These are phyloP conservation scores for Candida maris DNA, from an alignment of 805 yeast species.

Conservation along the genomic window DNA sequence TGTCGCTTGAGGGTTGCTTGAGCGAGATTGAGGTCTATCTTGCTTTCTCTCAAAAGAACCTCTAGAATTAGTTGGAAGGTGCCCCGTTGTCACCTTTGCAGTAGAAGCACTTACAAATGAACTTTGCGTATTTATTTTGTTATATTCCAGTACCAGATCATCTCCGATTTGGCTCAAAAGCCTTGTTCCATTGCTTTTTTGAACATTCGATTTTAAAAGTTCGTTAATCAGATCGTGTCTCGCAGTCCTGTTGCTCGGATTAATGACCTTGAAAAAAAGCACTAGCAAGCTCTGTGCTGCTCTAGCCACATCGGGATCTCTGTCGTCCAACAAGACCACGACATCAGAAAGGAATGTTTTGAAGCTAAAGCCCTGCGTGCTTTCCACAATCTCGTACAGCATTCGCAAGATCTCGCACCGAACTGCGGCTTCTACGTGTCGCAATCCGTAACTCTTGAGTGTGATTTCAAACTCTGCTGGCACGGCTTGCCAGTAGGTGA, in stretches of 20 bases:
- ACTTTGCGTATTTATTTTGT: slow-evolving; percentile 7
- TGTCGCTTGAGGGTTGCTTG: slow-evolving; percentile 5
- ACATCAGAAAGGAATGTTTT: slow-evolving; percentile 25
- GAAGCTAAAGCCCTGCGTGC: slow-evolving; percentile 34
- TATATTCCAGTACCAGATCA: slow-evolving; percentile 19
- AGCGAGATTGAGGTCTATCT: slow-evolving; percentile 13
- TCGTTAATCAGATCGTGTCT: slow-evolving; percentile 43
- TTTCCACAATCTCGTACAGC: slow-evolving; percentile 39
- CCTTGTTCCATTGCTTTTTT: slow-evolving; percentile 19
- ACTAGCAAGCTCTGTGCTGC: slow-evolving; percentile 29
- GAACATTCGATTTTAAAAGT: slow-evolving; percentile 34
- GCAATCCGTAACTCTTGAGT: slow-evolving; percentile 42
- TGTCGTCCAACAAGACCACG: slow-evolving; percentile 21
- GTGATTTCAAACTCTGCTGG: slow-evolving; percentile 45
- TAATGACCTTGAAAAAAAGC: slow-evolving; percentile 34
- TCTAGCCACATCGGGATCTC: slow-evolving; percentile 13
- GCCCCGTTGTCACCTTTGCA: slow-evolving; percentile 23
- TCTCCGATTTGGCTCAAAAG: slow-evolving; percentile 32
- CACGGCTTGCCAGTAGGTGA: slow-evolving; percentile 52
- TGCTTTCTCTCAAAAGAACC: slow-evolving; percentile 1
- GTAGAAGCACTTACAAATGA: slow-evolving; percentile 30
- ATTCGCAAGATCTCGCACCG: slow-evolving; percentile 43
- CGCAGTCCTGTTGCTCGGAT: slow-evolving; percentile 35
- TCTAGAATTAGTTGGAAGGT: not conserved
- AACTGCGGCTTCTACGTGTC: slow-evolving; percentile 35